Base-by-base conservation (phyloP, 2,329 filamentous ascomycete genomes). In the Colletotrichum sidae region DNA sequence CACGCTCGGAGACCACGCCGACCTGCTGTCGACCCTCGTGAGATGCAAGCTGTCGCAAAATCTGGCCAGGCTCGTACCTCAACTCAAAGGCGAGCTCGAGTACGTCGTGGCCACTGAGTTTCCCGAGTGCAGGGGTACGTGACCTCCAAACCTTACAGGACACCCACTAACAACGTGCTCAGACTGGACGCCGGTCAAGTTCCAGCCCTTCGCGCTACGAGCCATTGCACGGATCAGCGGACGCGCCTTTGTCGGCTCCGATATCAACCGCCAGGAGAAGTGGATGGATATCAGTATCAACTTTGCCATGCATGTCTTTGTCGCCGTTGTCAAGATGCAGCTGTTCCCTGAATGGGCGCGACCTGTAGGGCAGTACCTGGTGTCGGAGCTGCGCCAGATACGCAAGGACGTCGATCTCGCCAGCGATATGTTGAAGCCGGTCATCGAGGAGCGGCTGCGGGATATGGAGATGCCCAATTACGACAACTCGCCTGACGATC, bases 171-270 rank as follows among this genome's bases (percentile, higher is more conserved):
- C 57, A 25, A 5, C 3, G 25, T 13, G n/a, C 12, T 44, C 58
- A 83, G 85, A 87, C 66, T 88, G 86, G 86, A 86, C 82, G 1
- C 72, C 83, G 0, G 80, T 87, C 55, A 82, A 80, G 68, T 80
- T 87, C 69, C 83, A 86, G 42, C 80, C 81, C 0, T 83, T 87
- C 61, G 76, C 84, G 47, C 77, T 88, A 2, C 78, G 83, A 25
- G 78, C 83, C 4, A 77, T 89, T 10, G 82, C 86, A 7, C 81
- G 85, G 2, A 70, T 88, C 25, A 86, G 84, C 34, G 84, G 86
- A 1, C 78, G 81, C 17, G 79, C 83, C 5, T 87, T 88, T 67
- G 80, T 87, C 7, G 86, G 86, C 2, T 70, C 80, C 2, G 73
- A 77, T 12, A 76, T 87, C 60, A 85, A 81, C 69, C 83, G 84